phyloP scores from a whole-genome alignment of 257 asterid genomes.

The Scutellaria barbata region DNA sequence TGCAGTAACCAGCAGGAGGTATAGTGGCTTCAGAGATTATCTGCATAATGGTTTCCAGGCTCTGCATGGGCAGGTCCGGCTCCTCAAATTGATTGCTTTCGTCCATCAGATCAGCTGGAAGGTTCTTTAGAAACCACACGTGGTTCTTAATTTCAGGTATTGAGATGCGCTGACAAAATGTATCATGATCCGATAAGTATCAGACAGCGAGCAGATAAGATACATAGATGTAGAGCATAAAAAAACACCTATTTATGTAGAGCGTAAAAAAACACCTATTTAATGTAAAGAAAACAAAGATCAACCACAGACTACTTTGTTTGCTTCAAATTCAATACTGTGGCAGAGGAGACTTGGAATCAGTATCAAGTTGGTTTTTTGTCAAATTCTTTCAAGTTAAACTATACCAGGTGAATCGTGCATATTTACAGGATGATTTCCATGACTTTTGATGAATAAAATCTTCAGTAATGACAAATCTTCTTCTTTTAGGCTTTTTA shows the following conservation, averaged over 20 bases:
- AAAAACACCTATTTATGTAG: too few relatives aligned
- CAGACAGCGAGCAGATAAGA: not conserved
- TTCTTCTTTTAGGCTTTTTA: not conserved
- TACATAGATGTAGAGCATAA: not conserved
- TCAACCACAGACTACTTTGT: too few relatives aligned
- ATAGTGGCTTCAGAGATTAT: conserved; percentile 90
- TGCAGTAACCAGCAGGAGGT: conserved; percentile 75
- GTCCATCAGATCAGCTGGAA: conserved; percentile 87
- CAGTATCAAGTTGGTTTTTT: not conserved
- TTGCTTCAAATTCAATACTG: not conserved
- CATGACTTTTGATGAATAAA: not conserved
- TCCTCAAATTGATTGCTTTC: conserved; percentile 79
- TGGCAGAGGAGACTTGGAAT: conserved; percentile 3
- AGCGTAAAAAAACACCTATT: too few relatives aligned
- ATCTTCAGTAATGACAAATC: not conserved
- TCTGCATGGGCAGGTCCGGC: conserved; percentile 94
- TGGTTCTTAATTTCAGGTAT: conserved; percentile 78
- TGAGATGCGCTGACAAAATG: conserved; percentile 71
- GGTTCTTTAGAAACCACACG: conserved; percentile 83
- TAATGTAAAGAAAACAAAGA: not conserved
- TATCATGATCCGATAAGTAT: not conserved
- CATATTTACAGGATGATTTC: not conserved
- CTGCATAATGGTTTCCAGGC: conserved; percentile 84
- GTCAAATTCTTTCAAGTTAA: conserved; percentile 8
- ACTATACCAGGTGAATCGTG: not conserved